phyloP scores from a whole-genome alignment of 345 rosid species.

The Xanthoceras sorbifolium region DNA sequence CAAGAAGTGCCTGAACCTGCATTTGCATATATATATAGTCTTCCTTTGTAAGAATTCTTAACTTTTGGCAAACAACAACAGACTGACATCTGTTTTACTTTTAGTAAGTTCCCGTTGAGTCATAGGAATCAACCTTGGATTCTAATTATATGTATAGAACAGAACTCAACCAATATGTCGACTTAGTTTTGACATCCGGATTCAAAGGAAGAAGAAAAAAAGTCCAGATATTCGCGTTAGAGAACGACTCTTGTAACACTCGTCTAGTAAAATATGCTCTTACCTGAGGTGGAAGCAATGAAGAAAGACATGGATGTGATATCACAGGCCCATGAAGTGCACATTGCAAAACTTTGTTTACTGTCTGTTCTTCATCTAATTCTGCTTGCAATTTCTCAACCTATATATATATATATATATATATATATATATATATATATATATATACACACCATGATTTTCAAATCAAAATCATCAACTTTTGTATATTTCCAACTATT shows the following conservation, averaged over 20 bases:
- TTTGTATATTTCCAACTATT: not conserved
- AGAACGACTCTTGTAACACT: too few relatives aligned
- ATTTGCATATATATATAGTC: not conserved
- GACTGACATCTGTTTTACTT: not conserved
- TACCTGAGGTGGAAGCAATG: conserved; percentile 72
- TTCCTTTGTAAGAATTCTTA: not conserved
- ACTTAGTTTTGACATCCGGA: too few relatives aligned
- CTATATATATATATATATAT: too few relatives aligned
- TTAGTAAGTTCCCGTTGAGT: not conserved
- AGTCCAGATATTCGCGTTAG: too few relatives aligned
- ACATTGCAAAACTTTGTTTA: conserved; percentile 50
- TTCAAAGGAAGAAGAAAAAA: too few relatives aligned
- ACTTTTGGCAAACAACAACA: too few relatives aligned
- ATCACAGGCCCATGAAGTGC: conserved; percentile 55
- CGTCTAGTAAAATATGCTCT: not conserved
- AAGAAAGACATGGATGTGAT: conserved; percentile 52
- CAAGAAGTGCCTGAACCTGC: conserved; percentile 64
- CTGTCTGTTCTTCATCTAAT: conserved; percentile 58
- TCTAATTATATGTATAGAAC: too few relatives aligned
- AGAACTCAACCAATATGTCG: too few relatives aligned
- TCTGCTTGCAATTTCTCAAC: conserved; percentile 61
- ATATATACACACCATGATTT: too few relatives aligned
- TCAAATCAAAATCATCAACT: not conserved
- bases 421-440: too few relatives aligned
- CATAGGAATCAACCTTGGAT: too few relatives aligned